These are phyloP conservation scores for Begonia peltatifolia DNA, from an alignment of 306 rosid species.

Conservation along the genomic window DNA sequence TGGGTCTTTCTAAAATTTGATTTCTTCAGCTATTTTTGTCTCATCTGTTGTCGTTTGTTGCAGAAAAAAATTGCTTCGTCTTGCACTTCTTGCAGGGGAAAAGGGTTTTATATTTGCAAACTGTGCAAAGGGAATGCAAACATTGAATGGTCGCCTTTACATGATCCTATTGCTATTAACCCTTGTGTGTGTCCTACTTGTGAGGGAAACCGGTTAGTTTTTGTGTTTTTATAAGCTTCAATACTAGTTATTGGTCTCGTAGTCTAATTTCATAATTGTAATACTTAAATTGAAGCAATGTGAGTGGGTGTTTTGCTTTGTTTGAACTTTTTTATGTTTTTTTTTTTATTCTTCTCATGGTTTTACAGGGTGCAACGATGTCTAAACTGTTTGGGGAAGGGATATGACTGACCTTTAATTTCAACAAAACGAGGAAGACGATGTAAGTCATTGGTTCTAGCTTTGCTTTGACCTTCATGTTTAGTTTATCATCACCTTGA, in stretches of 20 bases:
- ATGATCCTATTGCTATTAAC: slow-evolving; percentile 77
- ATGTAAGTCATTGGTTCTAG: not conserved
- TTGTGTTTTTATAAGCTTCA: no score
- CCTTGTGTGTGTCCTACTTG: slow-evolving; percentile 94
- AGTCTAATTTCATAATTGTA: not conserved
- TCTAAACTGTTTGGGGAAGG: slow-evolving; percentile 76
- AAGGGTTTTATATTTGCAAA: slow-evolving; percentile 80
- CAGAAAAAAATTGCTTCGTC: slow-evolving; percentile 52
- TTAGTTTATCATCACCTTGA: not conserved
- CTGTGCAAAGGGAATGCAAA: slow-evolving; percentile 64
- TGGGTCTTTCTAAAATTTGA: not conserved
- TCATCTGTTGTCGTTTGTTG: slow-evolving; percentile 3
- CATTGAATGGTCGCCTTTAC: slow-evolving; percentile 74
- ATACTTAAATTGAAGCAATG: slow-evolving; percentile 2
- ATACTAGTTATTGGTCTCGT: no score
- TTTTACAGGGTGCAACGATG: slow-evolving; percentile 72
- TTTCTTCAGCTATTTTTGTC: not conserved
- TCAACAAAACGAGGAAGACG: not conserved
- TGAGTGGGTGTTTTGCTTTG: slow-evolving; percentile 1
- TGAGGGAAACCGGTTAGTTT: slow-evolving; percentile 72
- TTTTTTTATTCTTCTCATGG: slow-evolving; percentile 7
- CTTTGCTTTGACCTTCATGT: slow-evolving; percentile 3
- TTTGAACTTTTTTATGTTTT: slow-evolving; percentile 4
- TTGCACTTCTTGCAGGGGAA: slow-evolving; percentile 63
- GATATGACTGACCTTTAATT: slow-evolving; percentile 29